Percentiles rank a stretch among this genome's conserved stretches.
These are phyloP conservation scores for Suzukiozyma palmioleophila DNA, from an alignment of 1,139 yeast genomes.

Conservation along the genomic window DNA sequence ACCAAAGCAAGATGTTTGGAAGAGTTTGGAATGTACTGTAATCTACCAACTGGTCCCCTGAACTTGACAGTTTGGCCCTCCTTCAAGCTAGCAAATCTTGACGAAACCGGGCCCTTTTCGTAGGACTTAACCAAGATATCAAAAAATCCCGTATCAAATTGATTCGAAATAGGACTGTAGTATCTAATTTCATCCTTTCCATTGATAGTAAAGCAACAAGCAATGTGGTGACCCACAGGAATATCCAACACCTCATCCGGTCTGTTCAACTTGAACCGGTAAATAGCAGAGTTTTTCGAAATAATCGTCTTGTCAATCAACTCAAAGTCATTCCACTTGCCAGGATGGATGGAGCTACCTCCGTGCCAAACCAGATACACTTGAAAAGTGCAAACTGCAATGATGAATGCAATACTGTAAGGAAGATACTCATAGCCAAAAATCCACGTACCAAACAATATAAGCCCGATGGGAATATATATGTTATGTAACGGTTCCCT, in stretches of 20 bases:
- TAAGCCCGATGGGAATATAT: conserved; percentile 59
- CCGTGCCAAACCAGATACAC: conserved; percentile 45
- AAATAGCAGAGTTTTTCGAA: conserved; percentile 65
- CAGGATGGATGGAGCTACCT: conserved; percentile 42
- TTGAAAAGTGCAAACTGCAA: conserved; percentile 43
- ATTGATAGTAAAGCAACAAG: conserved; percentile 51
- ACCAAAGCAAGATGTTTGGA: conserved; percentile 60
- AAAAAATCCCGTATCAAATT: conserved; percentile 65
- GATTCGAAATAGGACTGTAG: conserved; percentile 72
- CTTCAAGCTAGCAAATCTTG: conserved; percentile 54
- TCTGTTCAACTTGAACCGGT: conserved; percentile 60
- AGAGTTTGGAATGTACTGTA: conserved; percentile 56
- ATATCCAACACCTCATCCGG: conserved; percentile 58
- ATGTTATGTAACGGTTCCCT: conserved; percentile 70
- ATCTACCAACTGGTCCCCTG: conserved; percentile 75
- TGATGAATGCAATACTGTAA: conserved; percentile 44
- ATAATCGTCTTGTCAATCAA: conserved; percentile 67
- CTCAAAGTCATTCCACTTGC: conserved; percentile 62
- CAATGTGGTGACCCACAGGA: conserved; percentile 74
- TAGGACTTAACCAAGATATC: conserved; percentile 74
- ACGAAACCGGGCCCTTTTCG: conserved; percentile 63
- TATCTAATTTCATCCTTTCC: conserved; percentile 63
- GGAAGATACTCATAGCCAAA: conserved; percentile 50
- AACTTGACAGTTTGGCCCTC: conserved; percentile 67
- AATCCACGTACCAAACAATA: conserved; percentile 58